Evolutionary conservation across 495 filamentous ascomycete genomes (phyloP), one percentile per base, ranked within the genome.

Genomic region (Penicillium salamii): DNA sequence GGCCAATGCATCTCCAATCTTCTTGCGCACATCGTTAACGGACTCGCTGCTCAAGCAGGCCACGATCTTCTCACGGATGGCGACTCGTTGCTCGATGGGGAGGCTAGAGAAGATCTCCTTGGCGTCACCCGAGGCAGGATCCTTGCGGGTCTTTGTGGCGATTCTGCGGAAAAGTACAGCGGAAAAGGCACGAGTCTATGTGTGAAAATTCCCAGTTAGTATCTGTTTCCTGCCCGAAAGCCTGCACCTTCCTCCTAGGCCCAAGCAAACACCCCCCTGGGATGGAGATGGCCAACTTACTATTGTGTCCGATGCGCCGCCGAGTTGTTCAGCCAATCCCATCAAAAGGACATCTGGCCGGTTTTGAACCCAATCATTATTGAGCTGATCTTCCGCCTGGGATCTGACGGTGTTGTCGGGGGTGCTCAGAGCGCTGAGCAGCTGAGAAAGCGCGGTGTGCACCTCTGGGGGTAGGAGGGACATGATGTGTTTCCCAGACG

Each of bases 161-260:
- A 97, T 95, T 63, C 90, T 82, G 57, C 95, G 86, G 71, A 99
- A 97, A 48, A 99, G 84, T 21, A 99, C 91, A 33, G 93, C 89
- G 17, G 92, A 83, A 63, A 95, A 97, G 33, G 90, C 85, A 53
- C 93, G 87, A 23, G 82, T 82, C 91, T 96, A 55, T 41, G 28
- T 24, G 13, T 5, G 19, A 35, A 2, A 18, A 11, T 7, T n/a
- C 9, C 32, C 15, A 9, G 14, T 55, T 39, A 55, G 48, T 15
- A 23, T 24, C 15, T 0, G 15, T 36, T n/a, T 20, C 32, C 5
- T 17, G 14, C 34, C 15, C 6, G 23, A n/a, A 34, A 5, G 7
- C 15, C 9, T 13, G 13, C 20, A 3, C 14, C 11, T 49, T 31
- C 21, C 46, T 31, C 57, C 15, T 35, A 23, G 17, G 47, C 15